Conservation (phyloP, 2,329 filamentous ascomycete species). For the Dothideomycetidae sp. region DNA sequence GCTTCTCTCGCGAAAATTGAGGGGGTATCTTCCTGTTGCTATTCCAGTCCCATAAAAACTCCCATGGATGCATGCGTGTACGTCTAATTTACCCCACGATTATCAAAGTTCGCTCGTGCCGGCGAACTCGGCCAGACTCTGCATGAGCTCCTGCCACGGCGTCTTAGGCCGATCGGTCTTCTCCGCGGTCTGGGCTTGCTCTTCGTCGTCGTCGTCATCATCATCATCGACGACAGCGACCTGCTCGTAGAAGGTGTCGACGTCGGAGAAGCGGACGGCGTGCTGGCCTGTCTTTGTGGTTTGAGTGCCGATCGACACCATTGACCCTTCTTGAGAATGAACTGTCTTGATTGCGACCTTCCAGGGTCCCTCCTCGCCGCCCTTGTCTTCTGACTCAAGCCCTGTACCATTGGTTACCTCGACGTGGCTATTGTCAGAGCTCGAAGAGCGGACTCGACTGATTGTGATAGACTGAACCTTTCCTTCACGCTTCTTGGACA, state of each 20-base stretch:
- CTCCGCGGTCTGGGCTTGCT: neutral
- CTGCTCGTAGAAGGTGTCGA: constrained; percentile 1
- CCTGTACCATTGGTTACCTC: neutral
- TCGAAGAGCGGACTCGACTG: constrained; percentile 1
- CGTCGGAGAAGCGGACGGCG: neutral
- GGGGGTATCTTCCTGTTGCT: no score
- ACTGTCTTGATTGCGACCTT: neutral
- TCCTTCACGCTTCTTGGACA: constrained; percentile 10
- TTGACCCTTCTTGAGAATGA: neutral
- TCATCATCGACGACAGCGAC: neutral
- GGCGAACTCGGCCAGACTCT: constrained; percentile 5
- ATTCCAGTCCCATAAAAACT: no score
- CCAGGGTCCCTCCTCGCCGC: neutral
- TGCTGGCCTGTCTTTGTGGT: neutral
- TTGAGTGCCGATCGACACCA: neutral
- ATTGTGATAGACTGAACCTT: constrained; percentile 12
- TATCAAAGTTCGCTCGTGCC: constrained; percentile 3
- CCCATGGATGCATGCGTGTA: no score
- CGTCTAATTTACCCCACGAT: no score
- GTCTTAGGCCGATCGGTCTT: neutral
- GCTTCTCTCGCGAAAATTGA: no score
- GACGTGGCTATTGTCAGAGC: constrained; percentile 1
- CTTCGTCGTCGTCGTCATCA: neutral
- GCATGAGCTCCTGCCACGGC: constrained; percentile 6
- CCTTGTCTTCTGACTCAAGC: neutral